Conservation (phyloP, 345 rosid genomes). For the Viola odorata region DNA sequence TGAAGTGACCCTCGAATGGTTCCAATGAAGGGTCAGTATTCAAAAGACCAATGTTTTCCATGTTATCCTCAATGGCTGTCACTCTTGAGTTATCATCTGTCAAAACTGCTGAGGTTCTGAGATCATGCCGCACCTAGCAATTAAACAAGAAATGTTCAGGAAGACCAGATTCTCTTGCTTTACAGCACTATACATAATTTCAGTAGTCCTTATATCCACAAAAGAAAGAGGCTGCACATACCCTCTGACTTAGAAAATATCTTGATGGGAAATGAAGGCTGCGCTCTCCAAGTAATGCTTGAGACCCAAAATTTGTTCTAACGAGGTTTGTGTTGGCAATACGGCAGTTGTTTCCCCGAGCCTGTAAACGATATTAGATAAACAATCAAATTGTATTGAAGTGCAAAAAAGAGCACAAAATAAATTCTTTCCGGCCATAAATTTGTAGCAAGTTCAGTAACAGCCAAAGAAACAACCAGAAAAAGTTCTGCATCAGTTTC, state of each 20-base stretch:
- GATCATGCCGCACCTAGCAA: conserved; percentile 22
- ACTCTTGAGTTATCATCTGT: conserved; percentile 36
- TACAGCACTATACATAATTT: not conserved
- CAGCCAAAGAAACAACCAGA: not conserved
- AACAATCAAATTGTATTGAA: not conserved
- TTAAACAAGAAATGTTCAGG: not conserved
- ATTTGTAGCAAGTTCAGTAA: not conserved
- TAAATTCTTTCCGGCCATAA: not conserved
- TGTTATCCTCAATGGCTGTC: conserved; percentile 31
- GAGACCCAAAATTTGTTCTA: conserved; percentile 12
- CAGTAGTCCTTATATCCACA: too few relatives aligned
- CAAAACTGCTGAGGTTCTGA: conserved; percentile 36
- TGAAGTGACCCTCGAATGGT: conserved; percentile 60
- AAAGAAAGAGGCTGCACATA: conserved; percentile 16
- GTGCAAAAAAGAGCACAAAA: not conserved
- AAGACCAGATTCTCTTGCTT: not conserved
- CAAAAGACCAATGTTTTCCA: conserved; percentile 41
- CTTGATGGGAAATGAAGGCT: conserved; percentile 17
- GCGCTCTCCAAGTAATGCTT: conserved; percentile 15
- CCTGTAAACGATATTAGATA: conserved; percentile 25
- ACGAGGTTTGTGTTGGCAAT: conserved; percentile 16
- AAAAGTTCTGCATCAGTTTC: not conserved
- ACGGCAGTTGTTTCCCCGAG: conserved; percentile 15
- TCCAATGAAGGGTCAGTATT: conserved; percentile 42
- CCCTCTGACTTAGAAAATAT: conserved; percentile 20